Base-by-base conservation (phyloP, 257 asterid species). In the Solanum gandarillasii region DNA sequence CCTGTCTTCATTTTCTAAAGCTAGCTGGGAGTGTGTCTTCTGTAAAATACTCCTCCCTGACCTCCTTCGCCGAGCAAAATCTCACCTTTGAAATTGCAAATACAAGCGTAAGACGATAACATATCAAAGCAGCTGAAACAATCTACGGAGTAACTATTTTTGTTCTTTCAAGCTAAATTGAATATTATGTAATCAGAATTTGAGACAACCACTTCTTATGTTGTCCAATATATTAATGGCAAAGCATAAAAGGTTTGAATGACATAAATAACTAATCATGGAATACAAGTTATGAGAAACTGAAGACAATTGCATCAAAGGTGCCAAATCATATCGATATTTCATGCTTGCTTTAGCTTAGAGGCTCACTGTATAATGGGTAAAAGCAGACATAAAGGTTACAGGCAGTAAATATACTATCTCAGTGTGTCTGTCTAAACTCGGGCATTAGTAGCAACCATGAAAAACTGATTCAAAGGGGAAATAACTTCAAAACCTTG, bases 61-160 rank as follows among this genome's bases (percentile, higher is more conserved):
- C 96, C 21, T 79, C 90, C 89, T 92, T 91, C 16, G 83, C 95
- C 1, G 96, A 95, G 88, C 99, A 94, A 92, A 95, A 96, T 86
- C 88, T 95, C 90, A 94, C 99, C 99, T 96, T 48, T 32, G 39
- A 48, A 86, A 87, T 34, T 31, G 41, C 32, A 72, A 46, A 89
- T 16, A n/a, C 27, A 73, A 78, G 48, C 31, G 52, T n/a, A 31
- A 87, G 71, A 36, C 13, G 7, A 73, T 46, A 78, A 16, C 20
- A n/a, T 46, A 31, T 62, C 34, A 41, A 68, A 39, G 48, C 41
- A 35, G 75, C n/a, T 39, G 10, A 62, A 35, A 36, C n/a, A 31
- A 11, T 65, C 9, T 8, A 48, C 21, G 60, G 60, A 48, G 60
- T 48, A 39, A 55, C 39, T 16, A 48, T 6, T 25, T 34, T n/a